Conservation (phyloP, 768 basidiomycete species). For the Boletales sp. region DNA sequence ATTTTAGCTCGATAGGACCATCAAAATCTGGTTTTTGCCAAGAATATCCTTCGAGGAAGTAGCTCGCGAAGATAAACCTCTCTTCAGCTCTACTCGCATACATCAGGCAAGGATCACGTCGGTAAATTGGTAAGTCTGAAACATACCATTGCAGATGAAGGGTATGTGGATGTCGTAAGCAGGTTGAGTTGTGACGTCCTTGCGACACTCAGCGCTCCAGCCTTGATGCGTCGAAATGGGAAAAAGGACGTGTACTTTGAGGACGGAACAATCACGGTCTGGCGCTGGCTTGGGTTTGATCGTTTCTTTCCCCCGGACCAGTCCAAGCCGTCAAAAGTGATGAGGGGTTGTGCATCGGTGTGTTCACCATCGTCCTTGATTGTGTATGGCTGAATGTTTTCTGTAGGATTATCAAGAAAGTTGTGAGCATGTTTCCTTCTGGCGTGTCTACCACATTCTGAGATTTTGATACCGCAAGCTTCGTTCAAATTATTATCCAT, state of each 20-base stretch:
- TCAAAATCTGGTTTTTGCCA: constrained; percentile 73
- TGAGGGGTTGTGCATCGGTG: constrained; percentile 63
- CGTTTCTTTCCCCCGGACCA: constrained; percentile 58
- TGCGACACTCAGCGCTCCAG: constrained; percentile 51
- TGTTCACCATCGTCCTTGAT: constrained; percentile 12
- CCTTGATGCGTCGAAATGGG: constrained; percentile 38
- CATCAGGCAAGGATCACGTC: constrained; percentile 66
- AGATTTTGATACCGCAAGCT: constrained; percentile 35
- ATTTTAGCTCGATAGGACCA: constrained; percentile 61
- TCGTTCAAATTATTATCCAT: constrained; percentile 64
- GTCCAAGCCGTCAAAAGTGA: constrained; percentile 31
- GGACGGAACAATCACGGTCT: constrained; percentile 54
- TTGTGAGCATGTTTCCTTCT: constrained; percentile 41
- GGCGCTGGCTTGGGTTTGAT: constrained; percentile 65
- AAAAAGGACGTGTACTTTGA: constrained; percentile 29
- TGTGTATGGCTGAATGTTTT: constrained; percentile 1
- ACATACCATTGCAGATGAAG: background rate
- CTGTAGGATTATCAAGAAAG: constrained; percentile 73
- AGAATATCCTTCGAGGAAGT: constrained; percentile 35
- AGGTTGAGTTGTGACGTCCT: constrained; percentile 61
- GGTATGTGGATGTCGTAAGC: background rate
- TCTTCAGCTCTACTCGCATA: constrained; percentile 65
- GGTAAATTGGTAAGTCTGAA: constrained; percentile 49
- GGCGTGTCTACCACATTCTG: background rate
- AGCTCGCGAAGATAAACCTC: constrained; percentile 67